These are phyloP conservation scores for Colletotrichum liaoningense DNA, from an alignment of 2,329 filamentous ascomycete genomes.

Conservation along the genomic window DNA sequence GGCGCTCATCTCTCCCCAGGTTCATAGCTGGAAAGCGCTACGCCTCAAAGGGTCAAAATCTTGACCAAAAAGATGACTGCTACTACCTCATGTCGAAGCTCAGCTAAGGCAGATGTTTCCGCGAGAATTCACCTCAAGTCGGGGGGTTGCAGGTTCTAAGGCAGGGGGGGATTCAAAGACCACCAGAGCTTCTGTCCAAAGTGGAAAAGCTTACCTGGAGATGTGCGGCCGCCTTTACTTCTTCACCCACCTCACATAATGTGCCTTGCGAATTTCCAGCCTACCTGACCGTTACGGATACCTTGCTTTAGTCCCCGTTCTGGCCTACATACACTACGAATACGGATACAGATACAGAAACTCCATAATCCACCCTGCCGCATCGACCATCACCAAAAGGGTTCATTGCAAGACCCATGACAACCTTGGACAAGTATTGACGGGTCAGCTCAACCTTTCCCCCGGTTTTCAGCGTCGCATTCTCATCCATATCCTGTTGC, in stretches of 20 bases:
- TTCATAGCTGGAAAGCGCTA: not conserved
- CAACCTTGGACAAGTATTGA: not conserved
- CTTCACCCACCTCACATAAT: not conserved
- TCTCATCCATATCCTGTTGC: conserved; percentile 9
- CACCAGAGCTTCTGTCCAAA: conserved; percentile 7
- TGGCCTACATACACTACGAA: not conserved
- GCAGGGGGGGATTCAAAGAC: not conserved
- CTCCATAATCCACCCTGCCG: not conserved
- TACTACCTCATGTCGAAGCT: not conserved
- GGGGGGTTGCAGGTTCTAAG: not conserved
- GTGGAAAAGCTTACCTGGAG: conserved; percentile 8
- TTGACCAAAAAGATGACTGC: not conserved
- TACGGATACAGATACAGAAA: not conserved
- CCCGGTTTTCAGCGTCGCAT: conserved; percentile 17
- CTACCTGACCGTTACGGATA: not conserved
- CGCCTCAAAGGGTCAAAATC: not conserved
- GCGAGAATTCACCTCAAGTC: not conserved
- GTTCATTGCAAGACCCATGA: not conserved
- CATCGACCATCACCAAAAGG: not conserved
- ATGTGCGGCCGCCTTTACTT: not conserved
- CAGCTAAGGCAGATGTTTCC: not conserved
- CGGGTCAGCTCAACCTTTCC: conserved; percentile 11
- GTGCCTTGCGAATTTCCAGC: not conserved
- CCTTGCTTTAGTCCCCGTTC: not conserved
- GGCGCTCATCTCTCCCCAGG: not conserved